A percentile compares a stretch with the other conserved stretches of the same genome.
Conservation (phyloP, 2,329 filamentous ascomycete genomes). For the Monilinia fructigena region DNA sequence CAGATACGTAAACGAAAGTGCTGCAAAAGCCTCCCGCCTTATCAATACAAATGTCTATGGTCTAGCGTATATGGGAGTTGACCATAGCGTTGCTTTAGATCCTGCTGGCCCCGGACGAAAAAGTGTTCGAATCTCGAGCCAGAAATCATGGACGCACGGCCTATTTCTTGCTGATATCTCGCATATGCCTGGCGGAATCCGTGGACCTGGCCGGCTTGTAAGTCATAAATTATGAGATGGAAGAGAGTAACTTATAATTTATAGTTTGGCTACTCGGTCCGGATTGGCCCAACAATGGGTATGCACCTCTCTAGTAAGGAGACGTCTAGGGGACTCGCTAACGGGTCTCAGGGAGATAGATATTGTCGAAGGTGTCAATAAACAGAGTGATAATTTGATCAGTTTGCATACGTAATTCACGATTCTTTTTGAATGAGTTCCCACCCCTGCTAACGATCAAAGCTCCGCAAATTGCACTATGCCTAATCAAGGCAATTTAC, state of each 20-base stretch:
- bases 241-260: neutral
- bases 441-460: neutral
- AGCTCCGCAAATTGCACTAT: constrained; percentile 20
- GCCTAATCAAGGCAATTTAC: neutral
- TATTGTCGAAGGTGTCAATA: constrained; percentile 20
- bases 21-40: neutral
- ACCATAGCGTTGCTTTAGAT: constrained; percentile 54
- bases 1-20: constrained; percentile 8
- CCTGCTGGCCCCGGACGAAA: constrained; percentile 39
- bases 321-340: neutral
- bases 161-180: constrained; percentile 67
- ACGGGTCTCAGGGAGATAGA: constrained; percentile 13
- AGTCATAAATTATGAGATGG: neutral
- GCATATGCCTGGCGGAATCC: constrained; percentile 67
- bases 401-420: constrained; percentile 12
- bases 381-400: constrained; percentile 11
- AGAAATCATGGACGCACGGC: constrained; percentile 59
- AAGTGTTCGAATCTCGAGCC: constrained; percentile 65
- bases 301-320: neutral
- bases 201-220: constrained; percentile 62
- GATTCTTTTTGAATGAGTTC: too few relatives aligned
- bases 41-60: constrained; percentile 36
- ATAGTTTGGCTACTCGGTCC: constrained; percentile 20
- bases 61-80: constrained; percentile 66
- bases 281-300: constrained; percentile 19